A percentile compares a stretch with the other conserved stretches of the same genome.
phyloP scores from a whole-genome alignment of 148 eudicot genomes.

The Nyssa sinensis region DNA sequence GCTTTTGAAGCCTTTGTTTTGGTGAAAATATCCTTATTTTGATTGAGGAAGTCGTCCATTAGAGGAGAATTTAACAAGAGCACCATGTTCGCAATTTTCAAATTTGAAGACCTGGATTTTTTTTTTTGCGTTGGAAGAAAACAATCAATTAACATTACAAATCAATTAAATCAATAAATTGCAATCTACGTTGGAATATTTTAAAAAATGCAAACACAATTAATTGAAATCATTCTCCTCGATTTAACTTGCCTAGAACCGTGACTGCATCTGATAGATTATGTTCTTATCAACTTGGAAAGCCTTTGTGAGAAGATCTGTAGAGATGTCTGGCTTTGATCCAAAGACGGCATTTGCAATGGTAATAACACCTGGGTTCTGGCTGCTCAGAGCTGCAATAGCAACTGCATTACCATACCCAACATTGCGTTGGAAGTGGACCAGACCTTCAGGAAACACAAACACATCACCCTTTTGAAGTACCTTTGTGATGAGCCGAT shows the following conservation, averaged over 20 bases:
- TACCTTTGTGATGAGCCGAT: conserved; percentile 8
- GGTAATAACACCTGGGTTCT: conserved; percentile 18
- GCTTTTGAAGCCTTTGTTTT: too few relatives aligned
- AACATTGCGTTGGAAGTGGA: conserved; percentile 17
- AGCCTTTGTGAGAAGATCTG: conserved; percentile 23
- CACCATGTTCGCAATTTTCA: too few relatives aligned
- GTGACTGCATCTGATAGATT: background rate
- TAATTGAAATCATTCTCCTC: too few relatives aligned
- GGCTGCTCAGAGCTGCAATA: conserved; percentile 22
- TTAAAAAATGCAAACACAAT: too few relatives aligned
- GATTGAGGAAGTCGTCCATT: too few relatives aligned
- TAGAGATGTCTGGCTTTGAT: conserved; percentile 11
- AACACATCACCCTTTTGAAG: conserved; percentile 20
- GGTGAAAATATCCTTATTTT: too few relatives aligned
- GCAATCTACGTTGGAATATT: too few relatives aligned
- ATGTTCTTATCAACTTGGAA: conserved; percentile 6
- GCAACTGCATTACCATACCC: conserved; percentile 15
- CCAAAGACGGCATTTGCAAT: conserved; percentile 21
- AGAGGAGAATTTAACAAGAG: too few relatives aligned
- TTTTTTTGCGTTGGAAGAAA: too few relatives aligned
- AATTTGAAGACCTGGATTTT: too few relatives aligned
- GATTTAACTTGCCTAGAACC: background rate
- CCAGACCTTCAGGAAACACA: conserved; percentile 14
- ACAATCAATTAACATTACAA: too few relatives aligned
- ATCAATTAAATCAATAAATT: too few relatives aligned